These are phyloP conservation scores for Alternaria panax DNA, from an alignment of 2,329 filamentous ascomycete species.

Conservation along the genomic window DNA sequence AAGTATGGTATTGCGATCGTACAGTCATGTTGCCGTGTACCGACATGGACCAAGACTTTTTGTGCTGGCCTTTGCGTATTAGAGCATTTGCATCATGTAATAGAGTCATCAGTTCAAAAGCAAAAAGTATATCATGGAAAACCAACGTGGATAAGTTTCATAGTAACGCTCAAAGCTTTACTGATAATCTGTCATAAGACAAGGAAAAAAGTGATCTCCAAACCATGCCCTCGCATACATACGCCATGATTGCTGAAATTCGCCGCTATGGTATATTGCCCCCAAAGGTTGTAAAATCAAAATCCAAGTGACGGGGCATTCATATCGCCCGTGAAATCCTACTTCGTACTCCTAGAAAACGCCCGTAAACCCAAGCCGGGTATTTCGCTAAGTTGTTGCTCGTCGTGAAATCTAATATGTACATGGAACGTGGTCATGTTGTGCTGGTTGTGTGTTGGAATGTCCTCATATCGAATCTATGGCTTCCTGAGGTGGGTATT, in stretches of 20 bases:
- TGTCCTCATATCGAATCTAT: conserved; percentile 12
- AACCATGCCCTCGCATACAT: background rate
- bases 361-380: conserved; percentile 1
- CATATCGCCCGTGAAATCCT: background rate
- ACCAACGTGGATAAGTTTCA: background rate
- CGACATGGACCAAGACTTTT: background rate
- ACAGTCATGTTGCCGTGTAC: background rate
- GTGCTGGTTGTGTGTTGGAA: background rate
- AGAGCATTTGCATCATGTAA: background rate
- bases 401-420: conserved; percentile 16
- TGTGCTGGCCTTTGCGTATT: background rate
- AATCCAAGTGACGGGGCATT: background rate
- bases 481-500: conserved; percentile 17
- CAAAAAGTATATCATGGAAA: background rate
- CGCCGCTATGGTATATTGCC: conserved; percentile 1
- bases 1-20: background rate
- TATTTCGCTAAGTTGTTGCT: conserved; percentile 5
- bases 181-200: background rate
- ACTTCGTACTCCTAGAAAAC: background rate
- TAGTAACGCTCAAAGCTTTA: background rate
- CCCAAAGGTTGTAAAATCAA: background rate
- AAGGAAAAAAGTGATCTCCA: background rate
- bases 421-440: conserved; percentile 6
- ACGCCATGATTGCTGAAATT: conserved; percentile 7
- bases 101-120: background rate